Percentiles rank a stretch among this genome's conserved stretches.
phyloP scores from a whole-genome alignment of 176 grass and related monocot genomes.

The Saccharum spontaneum region DNA sequence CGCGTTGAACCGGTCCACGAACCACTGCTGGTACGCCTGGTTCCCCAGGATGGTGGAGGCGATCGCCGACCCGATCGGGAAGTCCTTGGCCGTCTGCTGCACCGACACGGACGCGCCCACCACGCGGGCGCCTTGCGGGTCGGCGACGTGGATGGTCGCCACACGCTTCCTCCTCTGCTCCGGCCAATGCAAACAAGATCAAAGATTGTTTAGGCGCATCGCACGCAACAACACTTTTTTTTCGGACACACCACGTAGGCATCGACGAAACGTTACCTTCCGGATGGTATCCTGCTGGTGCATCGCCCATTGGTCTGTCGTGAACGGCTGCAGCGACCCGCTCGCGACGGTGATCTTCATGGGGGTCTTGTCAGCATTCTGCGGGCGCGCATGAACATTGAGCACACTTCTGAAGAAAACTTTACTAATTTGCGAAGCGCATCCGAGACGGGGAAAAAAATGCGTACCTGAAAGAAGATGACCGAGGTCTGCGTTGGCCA shows the following conservation, averaged over 20 bases:
- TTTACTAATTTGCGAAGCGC: background rate
- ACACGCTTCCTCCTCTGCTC: slow-evolving; percentile 77
- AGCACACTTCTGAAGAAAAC: background rate
- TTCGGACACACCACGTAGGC: background rate
- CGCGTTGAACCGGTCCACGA: slow-evolving; percentile 82
- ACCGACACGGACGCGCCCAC: slow-evolving; percentile 67
- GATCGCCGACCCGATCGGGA: slow-evolving; percentile 89
- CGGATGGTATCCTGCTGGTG: slow-evolving; percentile 81
- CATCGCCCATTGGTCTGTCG: slow-evolving; percentile 67
- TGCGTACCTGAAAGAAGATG: slow-evolving; percentile 69
- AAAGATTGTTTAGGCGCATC: background rate
- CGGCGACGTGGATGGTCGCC: slow-evolving; percentile 73
- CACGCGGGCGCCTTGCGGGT: slow-evolving; percentile 59
- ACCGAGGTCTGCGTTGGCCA: slow-evolving; percentile 55
- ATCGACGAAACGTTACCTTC: slow-evolving; percentile 44
- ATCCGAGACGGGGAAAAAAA: no score
- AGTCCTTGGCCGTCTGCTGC: slow-evolving; percentile 75
- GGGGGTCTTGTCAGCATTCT: slow-evolving; percentile 74
- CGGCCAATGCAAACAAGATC: background rate
- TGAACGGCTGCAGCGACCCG: slow-evolving; percentile 81
- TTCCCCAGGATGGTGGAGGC: slow-evolving; percentile 82
- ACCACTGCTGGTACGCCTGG: slow-evolving; percentile 86
- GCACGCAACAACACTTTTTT: background rate
- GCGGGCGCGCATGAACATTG: background rate
- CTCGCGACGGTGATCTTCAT: slow-evolving; percentile 69